These are phyloP conservation scores for Vitis hybrid DNA, from an alignment of 177 flowering plant species.

Conservation along the genomic window DNA sequence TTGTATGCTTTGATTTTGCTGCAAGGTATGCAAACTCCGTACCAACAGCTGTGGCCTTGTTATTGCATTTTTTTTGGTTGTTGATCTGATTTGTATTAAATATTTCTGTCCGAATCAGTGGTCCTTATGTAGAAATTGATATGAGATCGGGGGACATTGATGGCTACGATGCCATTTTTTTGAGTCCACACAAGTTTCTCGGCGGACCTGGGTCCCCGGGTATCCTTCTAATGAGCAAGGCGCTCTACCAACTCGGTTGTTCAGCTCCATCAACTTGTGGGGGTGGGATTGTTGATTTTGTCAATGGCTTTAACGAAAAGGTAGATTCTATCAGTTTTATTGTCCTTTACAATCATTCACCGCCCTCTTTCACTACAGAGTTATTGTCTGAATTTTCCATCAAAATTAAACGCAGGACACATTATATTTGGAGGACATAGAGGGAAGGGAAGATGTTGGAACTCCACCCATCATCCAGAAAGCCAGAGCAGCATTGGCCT, in stretches of 20 bases:
- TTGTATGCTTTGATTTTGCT: conserved; percentile 82
- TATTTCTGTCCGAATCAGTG: conserved; percentile 35
- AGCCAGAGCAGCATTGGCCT: conserved; percentile 71
- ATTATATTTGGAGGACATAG: conserved; percentile 56
- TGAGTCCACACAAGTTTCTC: conserved; percentile 75
- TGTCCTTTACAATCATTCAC: no score
- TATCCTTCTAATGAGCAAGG: conserved; percentile 65
- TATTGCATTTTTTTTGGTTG: neutral
- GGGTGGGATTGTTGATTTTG: conserved; percentile 76
- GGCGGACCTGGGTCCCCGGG: conserved; percentile 86
- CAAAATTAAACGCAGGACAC: conserved; percentile 50
- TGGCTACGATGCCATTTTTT: conserved; percentile 77
- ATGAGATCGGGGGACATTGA: conserved; percentile 68
- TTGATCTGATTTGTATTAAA: neutral
- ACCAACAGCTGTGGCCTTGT: neutral
- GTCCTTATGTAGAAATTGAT: conserved; percentile 65
- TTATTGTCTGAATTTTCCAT: no score
- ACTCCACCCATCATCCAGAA: conserved; percentile 75
- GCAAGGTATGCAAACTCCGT: conserved; percentile 43
- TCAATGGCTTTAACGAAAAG: conserved; percentile 56
- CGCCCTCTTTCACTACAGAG: no score
- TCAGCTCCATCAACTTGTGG: conserved; percentile 87
- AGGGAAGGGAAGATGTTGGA: conserved; percentile 83
- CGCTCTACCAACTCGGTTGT: conserved; percentile 46
- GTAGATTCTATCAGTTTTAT: conserved; percentile 18